These are phyloP conservation scores for Dichotomopilus funicola DNA, from an alignment of 2,329 filamentous ascomycete genomes.

Conservation along the genomic window DNA sequence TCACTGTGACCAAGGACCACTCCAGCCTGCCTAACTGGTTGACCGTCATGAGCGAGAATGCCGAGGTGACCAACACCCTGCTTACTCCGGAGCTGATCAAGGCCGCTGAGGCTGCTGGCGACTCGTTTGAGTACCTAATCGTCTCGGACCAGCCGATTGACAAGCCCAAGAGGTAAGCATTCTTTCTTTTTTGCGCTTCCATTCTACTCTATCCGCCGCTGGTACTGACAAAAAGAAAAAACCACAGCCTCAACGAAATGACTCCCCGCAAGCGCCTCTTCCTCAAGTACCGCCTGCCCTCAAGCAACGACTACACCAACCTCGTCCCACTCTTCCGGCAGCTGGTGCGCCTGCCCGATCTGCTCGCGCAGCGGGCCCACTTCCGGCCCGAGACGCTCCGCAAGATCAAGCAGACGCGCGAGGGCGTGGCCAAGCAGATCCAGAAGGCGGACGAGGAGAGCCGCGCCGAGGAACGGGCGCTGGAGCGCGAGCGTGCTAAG, in stretches of 20 bases:
- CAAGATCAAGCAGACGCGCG: slow-evolving; percentile 74
- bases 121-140: slow-evolving; percentile 78
- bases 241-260: slow-evolving; percentile 71
- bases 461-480: slow-evolving; percentile 70
- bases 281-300: slow-evolving; percentile 66
- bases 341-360: slow-evolving; percentile 80
- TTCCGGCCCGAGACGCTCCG: slow-evolving; percentile 87
- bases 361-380: slow-evolving; percentile 66
- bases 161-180: slow-evolving; percentile 71
- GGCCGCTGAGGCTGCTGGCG: slow-evolving; percentile 71
- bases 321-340: slow-evolving; percentile 72
- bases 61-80: slow-evolving; percentile 82
- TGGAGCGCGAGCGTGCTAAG: slow-evolving; percentile 67
- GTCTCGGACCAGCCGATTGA: slow-evolving; percentile 84
- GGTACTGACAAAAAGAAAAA: not conserved
- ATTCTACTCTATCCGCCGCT: not conserved
- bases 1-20: slow-evolving; percentile 90
- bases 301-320: slow-evolving; percentile 53
- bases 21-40: slow-evolving; percentile 82
- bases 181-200: not conserved
- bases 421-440: slow-evolving; percentile 71
- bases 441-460: slow-evolving; percentile 72
- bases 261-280: slow-evolving; percentile 78
- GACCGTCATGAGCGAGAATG: slow-evolving; percentile 94
- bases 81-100: slow-evolving; percentile 82